Conservation (phyloP, 495 filamentous ascomycete genomes). For the Trichoderma parareesei region DNA sequence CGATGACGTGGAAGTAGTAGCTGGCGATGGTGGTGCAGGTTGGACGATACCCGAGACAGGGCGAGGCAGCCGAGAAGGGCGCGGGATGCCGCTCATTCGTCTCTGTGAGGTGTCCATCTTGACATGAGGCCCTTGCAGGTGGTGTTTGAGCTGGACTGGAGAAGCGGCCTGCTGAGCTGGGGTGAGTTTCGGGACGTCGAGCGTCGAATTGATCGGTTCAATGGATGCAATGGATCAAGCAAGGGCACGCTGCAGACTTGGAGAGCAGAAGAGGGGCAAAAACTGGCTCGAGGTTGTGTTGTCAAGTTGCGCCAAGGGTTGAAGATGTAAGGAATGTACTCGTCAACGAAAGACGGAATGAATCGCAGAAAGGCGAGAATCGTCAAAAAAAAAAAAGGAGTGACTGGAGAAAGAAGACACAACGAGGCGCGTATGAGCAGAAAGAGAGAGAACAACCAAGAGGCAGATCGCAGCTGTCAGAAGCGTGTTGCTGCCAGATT, state of each 20-base stretch:
- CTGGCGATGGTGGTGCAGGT: background rate
- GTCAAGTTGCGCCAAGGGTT: background rate
- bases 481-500: background rate
- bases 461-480: background rate
- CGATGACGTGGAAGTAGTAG: slow-evolving; percentile 10
- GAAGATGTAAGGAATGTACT: background rate
- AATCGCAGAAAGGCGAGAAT: background rate
- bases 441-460: background rate
- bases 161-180: background rate
- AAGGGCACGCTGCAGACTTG: background rate
- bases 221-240: background rate
- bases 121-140: background rate
- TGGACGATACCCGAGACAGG: slow-evolving; percentile 4
- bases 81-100: slow-evolving; percentile 11
- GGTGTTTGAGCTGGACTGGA: background rate
- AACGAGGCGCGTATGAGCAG: background rate
- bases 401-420: background rate
- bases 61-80: slow-evolving; percentile 12
- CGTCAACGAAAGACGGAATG: slow-evolving; percentile 4
- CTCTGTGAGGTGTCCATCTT: slow-evolving; percentile 6
- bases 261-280: background rate
- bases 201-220: background rate
- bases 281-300: background rate
- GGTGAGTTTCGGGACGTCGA: background rate
- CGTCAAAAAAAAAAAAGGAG: background rate